Conservation (phyloP, 305 asterid genomes). For the Ilex paraguariensis region DNA sequence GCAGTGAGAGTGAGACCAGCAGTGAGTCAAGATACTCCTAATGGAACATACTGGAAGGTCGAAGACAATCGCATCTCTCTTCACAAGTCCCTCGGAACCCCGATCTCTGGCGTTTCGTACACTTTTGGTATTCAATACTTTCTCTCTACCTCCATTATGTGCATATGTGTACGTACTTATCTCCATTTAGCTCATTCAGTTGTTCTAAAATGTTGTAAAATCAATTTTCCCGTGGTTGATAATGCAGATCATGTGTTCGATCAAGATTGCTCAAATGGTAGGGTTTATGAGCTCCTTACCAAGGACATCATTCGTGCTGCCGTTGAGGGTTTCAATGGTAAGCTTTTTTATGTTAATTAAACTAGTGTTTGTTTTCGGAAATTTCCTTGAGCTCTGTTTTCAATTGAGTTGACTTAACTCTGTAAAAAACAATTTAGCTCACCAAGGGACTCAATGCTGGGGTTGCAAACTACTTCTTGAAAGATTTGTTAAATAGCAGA, state of each 20-base stretch:
- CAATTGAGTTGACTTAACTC: too few relatives aligned
- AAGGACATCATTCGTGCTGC: constrained; percentile 73
- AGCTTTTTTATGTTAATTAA: neutral
- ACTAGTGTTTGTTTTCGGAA: too few relatives aligned
- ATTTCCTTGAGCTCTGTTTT: too few relatives aligned
- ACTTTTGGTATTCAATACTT: constrained; percentile 53
- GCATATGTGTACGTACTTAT: neutral
- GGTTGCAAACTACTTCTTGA: too few relatives aligned
- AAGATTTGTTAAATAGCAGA: too few relatives aligned
- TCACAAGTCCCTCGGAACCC: constrained; percentile 68
- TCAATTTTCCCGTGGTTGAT: neutral
- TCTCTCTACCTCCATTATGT: neutral
- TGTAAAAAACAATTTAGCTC: too few relatives aligned
- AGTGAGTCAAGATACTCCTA: constrained; percentile 32
- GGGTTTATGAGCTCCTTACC: constrained; percentile 70
- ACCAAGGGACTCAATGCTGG: too few relatives aligned
- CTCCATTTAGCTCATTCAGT: neutral
- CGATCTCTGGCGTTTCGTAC: constrained; percentile 70
- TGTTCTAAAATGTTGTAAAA: too few relatives aligned
- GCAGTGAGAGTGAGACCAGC: constrained; percentile 91
- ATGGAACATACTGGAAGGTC: constrained; percentile 66
- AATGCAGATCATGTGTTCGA: constrained; percentile 83
- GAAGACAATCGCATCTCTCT: constrained; percentile 79
- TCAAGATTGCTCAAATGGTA: constrained; percentile 62
- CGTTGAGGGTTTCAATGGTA: constrained; percentile 88